Evolutionary conservation across 805 yeast genomes (phyloP), one percentile per base, ranked within the genome.

Genomic region (Barnettozyma pratensis): DNA sequence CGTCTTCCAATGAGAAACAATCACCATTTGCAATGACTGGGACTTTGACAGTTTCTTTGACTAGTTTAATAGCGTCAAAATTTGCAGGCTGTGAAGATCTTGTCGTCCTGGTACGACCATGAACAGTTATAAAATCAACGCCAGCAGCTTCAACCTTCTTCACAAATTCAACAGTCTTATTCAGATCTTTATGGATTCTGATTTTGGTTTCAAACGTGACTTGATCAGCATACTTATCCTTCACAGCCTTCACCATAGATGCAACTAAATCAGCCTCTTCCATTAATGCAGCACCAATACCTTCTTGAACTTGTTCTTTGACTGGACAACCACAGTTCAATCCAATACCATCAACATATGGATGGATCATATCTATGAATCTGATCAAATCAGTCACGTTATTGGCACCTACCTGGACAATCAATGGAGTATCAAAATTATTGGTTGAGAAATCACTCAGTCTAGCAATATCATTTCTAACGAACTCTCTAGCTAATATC

Each of bases 21-120:
- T 94, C 98, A n/a, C 99, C 99, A 61, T 94, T 94, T 3, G 98
- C 97, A n/a, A 94, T 85, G 1, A 94, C 90, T 0, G 97, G 98
- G 0, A 85, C 80, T 4, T 56, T 61, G 0, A 74, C 74, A 0
- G 51, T 39, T 4, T 77, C 79, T n/a, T 71, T 66, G 12, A 94
- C 75, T 8, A 68, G 65, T 58, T 76, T 80, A 38, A 94, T 91
- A 12, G 96, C 96, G 28, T 86, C 94, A 39, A 84, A 75, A 64
- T 91, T 79, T 3, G 85, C 95, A 1, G 97, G 94, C 32, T 77
- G 77, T 0, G 95, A 83, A 3, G 96, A 86, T 53, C 99, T 72
- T 4, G 96, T 94, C 36, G 76, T 80, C 59, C 83, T 83, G 0
- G 96, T 83, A 51, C 99, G 75, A 2, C 98, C 99, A 66, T 94